Evolutionary conservation across 805 yeast species (phyloP).

Genomic region (Starmerella khaoyaiensis): DNA sequence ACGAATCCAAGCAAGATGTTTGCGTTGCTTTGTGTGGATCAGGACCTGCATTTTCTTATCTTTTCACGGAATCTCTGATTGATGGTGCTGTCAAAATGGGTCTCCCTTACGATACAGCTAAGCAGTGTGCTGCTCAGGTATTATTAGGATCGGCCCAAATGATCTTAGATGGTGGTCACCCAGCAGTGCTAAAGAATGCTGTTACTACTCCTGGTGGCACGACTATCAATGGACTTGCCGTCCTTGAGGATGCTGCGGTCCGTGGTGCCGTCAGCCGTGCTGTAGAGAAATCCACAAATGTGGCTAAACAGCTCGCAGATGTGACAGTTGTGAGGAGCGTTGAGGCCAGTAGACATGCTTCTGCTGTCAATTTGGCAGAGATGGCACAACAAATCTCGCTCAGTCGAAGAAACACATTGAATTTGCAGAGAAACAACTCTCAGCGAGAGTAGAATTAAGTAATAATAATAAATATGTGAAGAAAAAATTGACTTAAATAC

Average conservation of each 20-base stretch:
- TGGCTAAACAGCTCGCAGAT: constrained; percentile 34
- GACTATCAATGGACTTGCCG: constrained; percentile 87
- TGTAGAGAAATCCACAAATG: constrained; percentile 80
- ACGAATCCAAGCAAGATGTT: constrained; percentile 88
- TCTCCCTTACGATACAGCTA: constrained; percentile 70
- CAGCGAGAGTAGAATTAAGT: too few species aligned
- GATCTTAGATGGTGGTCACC: constrained; percentile 78
- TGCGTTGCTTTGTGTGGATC: constrained; percentile 92
- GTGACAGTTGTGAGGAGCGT: constrained; percentile 13
- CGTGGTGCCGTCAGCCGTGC: constrained; percentile 80
- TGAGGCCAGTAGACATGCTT: constrained; percentile 19
- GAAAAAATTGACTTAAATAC: too few species aligned
- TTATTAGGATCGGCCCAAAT: constrained; percentile 87
- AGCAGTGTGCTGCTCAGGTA: constrained; percentile 81
- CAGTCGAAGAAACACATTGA: constrained; percentile 21
- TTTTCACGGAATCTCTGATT: constrained; percentile 79
- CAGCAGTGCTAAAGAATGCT: constrained; percentile 71
- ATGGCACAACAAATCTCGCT: constrained; percentile 24
- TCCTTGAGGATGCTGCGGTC: constrained; percentile 82
- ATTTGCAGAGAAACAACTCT: constrained; percentile 21
- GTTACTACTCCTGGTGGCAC: constrained; percentile 98
- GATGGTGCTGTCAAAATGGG: constrained; percentile 96
- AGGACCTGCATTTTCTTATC: constrained; percentile 86
- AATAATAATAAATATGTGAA: too few species aligned
- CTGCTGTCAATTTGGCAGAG: constrained; percentile 21